These are phyloP conservation scores for Dothiorella sarmentorum DNA, from an alignment of 2,329 filamentous ascomycete species.

Conservation along the genomic window DNA sequence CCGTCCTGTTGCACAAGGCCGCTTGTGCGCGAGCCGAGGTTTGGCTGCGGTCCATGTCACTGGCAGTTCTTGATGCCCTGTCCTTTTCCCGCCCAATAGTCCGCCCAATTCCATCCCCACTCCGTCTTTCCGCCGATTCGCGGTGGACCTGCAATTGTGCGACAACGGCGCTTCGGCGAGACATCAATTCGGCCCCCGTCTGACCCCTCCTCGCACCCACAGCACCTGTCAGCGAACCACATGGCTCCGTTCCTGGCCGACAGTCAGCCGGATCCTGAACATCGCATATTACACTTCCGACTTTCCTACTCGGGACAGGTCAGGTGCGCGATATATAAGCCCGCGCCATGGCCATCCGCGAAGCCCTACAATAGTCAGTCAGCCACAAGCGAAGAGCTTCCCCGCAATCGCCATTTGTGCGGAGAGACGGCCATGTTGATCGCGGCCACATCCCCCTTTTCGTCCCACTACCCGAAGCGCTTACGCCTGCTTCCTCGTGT, in stretches of 20 bases:
- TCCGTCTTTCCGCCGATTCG: background rate
- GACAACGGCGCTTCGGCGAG: background rate
- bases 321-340: background rate
- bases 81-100: background rate
- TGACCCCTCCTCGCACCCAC: no score
- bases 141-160: background rate
- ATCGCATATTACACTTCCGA: background rate
- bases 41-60: no score
- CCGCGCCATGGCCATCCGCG: conserved; percentile 1
- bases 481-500: background rate
- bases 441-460: background rate
- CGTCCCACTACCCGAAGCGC: background rate
- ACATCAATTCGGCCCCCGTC: no score
- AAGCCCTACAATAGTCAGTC: conserved; percentile 3
- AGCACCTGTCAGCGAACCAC: background rate
- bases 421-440: background rate
- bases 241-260: conserved; percentile 1
- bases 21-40: no score
- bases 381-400: background rate
- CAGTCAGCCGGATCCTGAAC: background rate
- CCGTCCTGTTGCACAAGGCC: no score
- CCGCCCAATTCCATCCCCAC: background rate
- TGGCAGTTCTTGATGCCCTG: no score
- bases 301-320: background rate
- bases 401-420: background rate